Percentiles rank a stretch among this genome's conserved stretches.
Evolutionary conservation across 2,329 filamentous ascomycete genomes (phyloP).

Genomic region (Colletotrichum scovillei): DNA sequence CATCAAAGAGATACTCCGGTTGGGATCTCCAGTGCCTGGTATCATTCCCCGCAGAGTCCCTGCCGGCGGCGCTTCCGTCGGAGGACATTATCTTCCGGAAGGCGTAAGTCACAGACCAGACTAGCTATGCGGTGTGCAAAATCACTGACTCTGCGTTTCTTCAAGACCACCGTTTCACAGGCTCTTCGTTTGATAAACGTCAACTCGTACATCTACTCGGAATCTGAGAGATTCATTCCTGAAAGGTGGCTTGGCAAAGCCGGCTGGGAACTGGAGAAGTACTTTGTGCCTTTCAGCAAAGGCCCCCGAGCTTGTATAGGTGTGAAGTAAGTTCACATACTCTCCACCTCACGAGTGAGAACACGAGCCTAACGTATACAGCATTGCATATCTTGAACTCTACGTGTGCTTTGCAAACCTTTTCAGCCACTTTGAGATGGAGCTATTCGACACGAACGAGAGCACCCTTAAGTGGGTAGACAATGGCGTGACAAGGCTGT

Average conservation of each 20-base stretch:
- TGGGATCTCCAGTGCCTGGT: neutral
- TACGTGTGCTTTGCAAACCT: neutral
- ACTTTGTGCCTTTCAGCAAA: neutral
- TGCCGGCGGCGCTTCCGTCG: slow-evolving; percentile 2
- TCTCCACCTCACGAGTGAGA: no score
- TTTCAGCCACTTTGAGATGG: neutral
- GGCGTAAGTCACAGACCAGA: neutral
- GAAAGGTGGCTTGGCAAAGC: neutral
- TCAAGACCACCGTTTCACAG: neutral
- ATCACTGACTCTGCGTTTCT: neutral
- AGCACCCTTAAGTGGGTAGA: neutral
- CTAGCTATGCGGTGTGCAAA: neutral
- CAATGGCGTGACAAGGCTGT: neutral
- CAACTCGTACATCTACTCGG: neutral
- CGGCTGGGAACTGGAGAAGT: neutral
- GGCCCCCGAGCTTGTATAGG: neutral
- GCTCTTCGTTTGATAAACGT: neutral
- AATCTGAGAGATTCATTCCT: neutral
- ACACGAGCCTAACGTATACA: neutral
- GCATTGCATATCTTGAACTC: neutral
- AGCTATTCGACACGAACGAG: neutral
- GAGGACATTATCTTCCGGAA: slow-evolving; percentile 9
- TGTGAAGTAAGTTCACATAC: neutral
- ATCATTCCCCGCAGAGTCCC: slow-evolving; percentile 15
- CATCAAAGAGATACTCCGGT: neutral